These are phyloP conservation scores for Cutaneotrichosporon mucoides DNA, from an alignment of 1,284 basidiomycete genomes.

Conservation along the genomic window DNA sequence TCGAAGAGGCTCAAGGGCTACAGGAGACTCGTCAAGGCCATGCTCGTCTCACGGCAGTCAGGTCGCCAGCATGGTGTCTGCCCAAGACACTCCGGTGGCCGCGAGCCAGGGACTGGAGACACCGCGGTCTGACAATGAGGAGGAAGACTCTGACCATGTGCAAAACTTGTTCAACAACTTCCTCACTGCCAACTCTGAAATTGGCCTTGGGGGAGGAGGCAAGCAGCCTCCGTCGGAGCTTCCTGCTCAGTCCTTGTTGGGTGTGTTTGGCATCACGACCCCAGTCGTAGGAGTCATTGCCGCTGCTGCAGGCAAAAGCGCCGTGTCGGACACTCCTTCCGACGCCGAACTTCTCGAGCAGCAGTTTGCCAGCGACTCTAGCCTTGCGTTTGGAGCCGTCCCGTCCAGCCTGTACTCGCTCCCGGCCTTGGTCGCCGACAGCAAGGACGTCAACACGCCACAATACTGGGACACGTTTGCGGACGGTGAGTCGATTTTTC, in stretches of 20 bases:
- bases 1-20: neutral
- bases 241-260: neutral
- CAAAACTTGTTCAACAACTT: conserved; percentile 4
- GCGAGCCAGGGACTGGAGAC: neutral
- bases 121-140: neutral
- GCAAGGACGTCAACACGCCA: conserved; percentile 23
- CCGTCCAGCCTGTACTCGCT: neutral
- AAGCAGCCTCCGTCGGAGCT: neutral
- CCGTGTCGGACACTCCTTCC: neutral
- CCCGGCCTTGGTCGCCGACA: neutral
- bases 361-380: neutral
- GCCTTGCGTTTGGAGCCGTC: conserved; percentile 1
- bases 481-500: conserved; percentile 27
- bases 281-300: neutral
- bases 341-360: neutral
- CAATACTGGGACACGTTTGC: conserved; percentile 38
- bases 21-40: neutral
- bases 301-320: neutral
- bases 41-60: conserved; percentile 1
- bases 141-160: neutral
- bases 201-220: neutral
- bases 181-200: conserved; percentile 8
- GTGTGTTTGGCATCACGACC: neutral
- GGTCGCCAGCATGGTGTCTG: neutral
- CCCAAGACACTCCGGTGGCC: neutral